Conservation (phyloP, 345 rosid species). For the Populus euphratica region DNA sequence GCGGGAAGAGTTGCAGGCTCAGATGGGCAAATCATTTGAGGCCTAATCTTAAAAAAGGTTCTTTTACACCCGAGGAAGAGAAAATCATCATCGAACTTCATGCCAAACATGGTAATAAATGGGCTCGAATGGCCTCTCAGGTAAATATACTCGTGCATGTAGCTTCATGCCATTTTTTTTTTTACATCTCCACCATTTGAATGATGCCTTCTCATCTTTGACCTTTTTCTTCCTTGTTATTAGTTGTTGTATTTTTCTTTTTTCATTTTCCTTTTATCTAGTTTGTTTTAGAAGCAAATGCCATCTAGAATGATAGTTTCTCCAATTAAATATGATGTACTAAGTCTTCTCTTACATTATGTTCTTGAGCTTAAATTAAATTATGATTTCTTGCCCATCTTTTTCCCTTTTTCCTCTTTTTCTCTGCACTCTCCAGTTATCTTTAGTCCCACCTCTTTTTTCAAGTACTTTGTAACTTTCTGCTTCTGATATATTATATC, state of each 20-base stretch:
- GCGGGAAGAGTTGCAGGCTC: conserved; percentile 84
- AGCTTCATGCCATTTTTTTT: too few relatives aligned
- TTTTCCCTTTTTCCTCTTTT: background rate
- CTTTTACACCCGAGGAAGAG: conserved; percentile 68
- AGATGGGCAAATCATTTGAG: conserved; percentile 92
- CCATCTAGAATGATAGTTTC: too few relatives aligned
- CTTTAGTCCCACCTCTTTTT: background rate
- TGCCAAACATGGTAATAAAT: conserved; percentile 74
- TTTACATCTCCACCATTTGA: background rate
- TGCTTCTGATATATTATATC: background rate
- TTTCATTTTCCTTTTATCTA: too few relatives aligned
- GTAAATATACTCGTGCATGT: conserved; percentile 25
- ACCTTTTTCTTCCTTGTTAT: too few relatives aligned
- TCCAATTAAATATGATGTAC: too few relatives aligned
- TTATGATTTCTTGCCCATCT: background rate
- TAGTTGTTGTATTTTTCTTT: too few relatives aligned
- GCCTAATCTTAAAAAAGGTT: conserved; percentile 76
- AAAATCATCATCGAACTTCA: conserved; percentile 71
- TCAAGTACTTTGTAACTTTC: background rate
- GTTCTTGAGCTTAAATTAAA: background rate
- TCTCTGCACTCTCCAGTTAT: background rate
- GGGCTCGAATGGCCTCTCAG: conserved; percentile 98
- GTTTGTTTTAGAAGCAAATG: too few relatives aligned
- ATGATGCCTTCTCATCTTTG: too few relatives aligned
- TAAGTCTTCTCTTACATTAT: too few relatives aligned